Evolutionary conservation across 2,329 filamentous ascomycete species (phyloP).

Genomic region (Drechslera avenae): DNA sequence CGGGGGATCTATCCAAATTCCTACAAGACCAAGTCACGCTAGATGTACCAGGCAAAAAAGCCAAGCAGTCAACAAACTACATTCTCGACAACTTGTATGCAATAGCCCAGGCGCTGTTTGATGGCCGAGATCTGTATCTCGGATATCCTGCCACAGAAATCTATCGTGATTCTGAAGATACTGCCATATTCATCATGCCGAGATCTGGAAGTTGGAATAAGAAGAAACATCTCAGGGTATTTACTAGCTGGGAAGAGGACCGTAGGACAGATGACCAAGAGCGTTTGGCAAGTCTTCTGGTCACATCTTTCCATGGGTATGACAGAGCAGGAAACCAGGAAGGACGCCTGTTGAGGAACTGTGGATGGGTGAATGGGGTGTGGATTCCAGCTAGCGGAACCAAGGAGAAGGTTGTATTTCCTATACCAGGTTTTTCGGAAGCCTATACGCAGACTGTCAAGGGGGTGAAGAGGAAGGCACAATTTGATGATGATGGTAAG

Average conservation of each 20-base stretch:
- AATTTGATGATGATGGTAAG: no score
- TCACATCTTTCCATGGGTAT: background rate
- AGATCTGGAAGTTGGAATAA: conserved; percentile 2
- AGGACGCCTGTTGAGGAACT: conserved; percentile 1
- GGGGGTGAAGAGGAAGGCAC: no score
- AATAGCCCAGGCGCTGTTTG: conserved; percentile 11
- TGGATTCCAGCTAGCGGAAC: conserved; percentile 3
- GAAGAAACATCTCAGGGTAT: conserved; percentile 1
- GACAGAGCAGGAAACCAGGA: background rate
- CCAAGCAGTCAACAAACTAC: conserved; percentile 4
- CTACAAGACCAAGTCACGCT: background rate
- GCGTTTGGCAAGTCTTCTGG: conserved; percentile 17
- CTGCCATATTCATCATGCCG: conserved; percentile 16
- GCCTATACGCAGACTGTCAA: no score
- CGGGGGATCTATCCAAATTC: background rate
- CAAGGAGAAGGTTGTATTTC: no score
- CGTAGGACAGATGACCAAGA: conserved; percentile 8
- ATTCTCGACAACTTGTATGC: conserved; percentile 15
- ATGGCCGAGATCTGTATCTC: conserved; percentile 10
- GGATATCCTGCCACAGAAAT: conserved; percentile 9
- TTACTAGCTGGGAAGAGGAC: conserved; percentile 24
- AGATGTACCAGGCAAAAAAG: background rate
- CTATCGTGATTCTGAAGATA: background rate
- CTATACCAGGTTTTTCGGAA: no score
- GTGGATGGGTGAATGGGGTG: conserved; percentile 24